Conservation (phyloP, 2,329 filamentous ascomycete genomes). For the Paecilomyces fulvus region DNA sequence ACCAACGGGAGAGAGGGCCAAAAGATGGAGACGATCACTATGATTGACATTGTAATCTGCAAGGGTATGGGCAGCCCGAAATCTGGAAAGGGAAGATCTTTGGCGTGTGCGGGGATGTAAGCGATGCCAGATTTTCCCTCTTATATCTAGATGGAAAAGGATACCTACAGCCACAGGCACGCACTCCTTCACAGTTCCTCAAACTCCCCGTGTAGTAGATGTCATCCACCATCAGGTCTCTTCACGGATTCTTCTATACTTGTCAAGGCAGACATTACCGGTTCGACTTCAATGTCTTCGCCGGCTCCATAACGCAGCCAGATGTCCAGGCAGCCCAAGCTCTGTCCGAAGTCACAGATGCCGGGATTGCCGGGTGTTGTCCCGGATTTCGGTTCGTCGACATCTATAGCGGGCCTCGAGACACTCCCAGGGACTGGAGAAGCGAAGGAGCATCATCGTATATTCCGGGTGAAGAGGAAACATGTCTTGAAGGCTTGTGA, state of each 20-base stretch:
- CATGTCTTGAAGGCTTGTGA: slow-evolving; percentile 38
- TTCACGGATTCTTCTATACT: neutral
- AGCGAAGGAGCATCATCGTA: slow-evolving; percentile 29
- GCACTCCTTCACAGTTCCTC: neutral
- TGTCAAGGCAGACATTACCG: neutral
- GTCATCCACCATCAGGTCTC: neutral
- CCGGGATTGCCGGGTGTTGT: slow-evolving; percentile 27
- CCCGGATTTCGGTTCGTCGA: slow-evolving; percentile 23
- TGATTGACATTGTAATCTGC: neutral
- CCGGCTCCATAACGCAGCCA: slow-evolving; percentile 1
- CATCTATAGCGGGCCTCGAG: slow-evolving; percentile 23
- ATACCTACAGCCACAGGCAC: neutral
- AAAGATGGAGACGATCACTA: neutral
- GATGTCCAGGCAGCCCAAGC: slow-evolving; percentile 38
- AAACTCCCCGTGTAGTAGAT: neutral
- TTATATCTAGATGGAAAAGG: neutral
- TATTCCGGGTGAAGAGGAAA: slow-evolving; percentile 37
- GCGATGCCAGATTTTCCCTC: neutral
- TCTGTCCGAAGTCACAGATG: slow-evolving; percentile 30
- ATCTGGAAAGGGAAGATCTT: neutral
- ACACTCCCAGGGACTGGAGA: slow-evolving; percentile 20
- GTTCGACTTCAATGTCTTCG: neutral
- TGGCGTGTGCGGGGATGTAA: neutral
- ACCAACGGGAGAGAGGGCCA: slow-evolving; percentile 11
- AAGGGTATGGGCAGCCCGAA: neutral